Base-by-base conservation (phyloP, 2,329 filamentous ascomycete genomes). In the Diaporthe ampelina region DNA sequence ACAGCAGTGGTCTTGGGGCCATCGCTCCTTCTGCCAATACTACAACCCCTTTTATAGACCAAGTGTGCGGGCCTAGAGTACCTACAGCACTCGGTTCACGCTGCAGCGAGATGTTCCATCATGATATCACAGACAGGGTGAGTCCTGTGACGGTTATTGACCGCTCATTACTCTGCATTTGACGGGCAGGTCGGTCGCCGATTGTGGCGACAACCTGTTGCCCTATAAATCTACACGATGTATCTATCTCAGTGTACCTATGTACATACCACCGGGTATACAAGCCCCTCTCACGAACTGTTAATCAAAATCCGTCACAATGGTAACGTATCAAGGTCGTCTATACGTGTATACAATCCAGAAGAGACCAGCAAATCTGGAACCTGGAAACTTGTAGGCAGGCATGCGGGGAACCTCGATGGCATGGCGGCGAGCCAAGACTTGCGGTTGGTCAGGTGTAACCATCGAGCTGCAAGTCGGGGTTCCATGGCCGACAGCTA, bases 381-480 rank as follows among this genome's bases (percentile, higher is more conserved):
- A 17, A 52, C 45, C 3, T 24, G 9, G 45, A 19, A 35, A 50
- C 43, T 1, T 24, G 43, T 50, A 48, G 19, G 29, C 7, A 52
- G 43, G n/a, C 45, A 52, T 67, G 61, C 61, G 61, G 61, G 61
- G 61, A 67, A 67, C 45, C 43, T 52, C 29, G 43, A 52, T 52
- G 10, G 45, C 26, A 45, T 67, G 45, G 45, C 3, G 50, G 61
- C 24, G 29, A 52, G 24, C 61, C 61, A 67, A 67, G 61, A 67
- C 29, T 67, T 37, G 4, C 29, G 29, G 61, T 21, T 52, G 61
- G 61, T 67, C 61, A 67, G 61, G 21, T 67, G 61, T 50, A 17
- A 37, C 61, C 43, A 50, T 26, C 3, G 21, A 67, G 45, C 57
- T 67, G 61, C 61, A 67, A 67, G 43, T 67, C 21, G 45, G 61